These are phyloP conservation scores for Pichia scutulata DNA, from an alignment of 805 yeast genomes.

Conservation along the genomic window DNA sequence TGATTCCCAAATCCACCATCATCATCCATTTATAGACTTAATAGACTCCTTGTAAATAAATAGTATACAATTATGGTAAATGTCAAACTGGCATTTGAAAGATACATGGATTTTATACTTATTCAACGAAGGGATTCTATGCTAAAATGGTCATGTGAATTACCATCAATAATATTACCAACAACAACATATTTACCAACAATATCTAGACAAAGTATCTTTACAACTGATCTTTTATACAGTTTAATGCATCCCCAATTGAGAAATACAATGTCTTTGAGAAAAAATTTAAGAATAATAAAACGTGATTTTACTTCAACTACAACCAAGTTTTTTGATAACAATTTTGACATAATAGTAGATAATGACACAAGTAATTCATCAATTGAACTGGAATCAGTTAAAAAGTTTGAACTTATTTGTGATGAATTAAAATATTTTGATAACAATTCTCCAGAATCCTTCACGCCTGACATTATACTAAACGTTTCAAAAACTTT, in stretches of 20 bases:
- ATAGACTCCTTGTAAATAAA: neutral
- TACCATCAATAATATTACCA: neutral
- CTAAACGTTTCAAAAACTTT: slow-evolving; percentile 14
- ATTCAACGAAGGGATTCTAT: slow-evolving; percentile 22
- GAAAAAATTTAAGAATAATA: slow-evolving; percentile 5
- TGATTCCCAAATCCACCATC: neutral
- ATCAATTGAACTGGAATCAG: slow-evolving; percentile 10
- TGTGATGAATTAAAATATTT: slow-evolving; percentile 2
- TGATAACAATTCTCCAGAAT: slow-evolving; percentile 4
- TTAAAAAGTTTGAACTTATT: slow-evolving; percentile 1
- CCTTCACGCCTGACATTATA: slow-evolving; percentile 7
- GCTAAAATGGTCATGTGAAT: slow-evolving; percentile 23
- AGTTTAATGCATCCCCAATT: slow-evolving; percentile 2
- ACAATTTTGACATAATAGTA: slow-evolving; percentile 18
- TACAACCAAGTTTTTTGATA: slow-evolving; percentile 19
- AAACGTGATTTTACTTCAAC: slow-evolving; percentile 18
- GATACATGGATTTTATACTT: slow-evolving; percentile 20
- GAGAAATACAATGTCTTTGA: neutral
- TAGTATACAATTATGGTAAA: slow-evolving; percentile 16
- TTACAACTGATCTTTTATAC: slow-evolving; percentile 10
- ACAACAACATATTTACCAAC: neutral
- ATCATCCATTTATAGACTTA: neutral
- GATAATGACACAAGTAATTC: slow-evolving; percentile 6
- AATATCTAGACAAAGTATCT: slow-evolving; percentile 4
- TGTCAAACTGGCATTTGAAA: slow-evolving; percentile 19